These are phyloP conservation scores for Ophiostoma sp. DNA, from an alignment of 2,329 filamentous ascomycete species.

Conservation along the genomic window DNA sequence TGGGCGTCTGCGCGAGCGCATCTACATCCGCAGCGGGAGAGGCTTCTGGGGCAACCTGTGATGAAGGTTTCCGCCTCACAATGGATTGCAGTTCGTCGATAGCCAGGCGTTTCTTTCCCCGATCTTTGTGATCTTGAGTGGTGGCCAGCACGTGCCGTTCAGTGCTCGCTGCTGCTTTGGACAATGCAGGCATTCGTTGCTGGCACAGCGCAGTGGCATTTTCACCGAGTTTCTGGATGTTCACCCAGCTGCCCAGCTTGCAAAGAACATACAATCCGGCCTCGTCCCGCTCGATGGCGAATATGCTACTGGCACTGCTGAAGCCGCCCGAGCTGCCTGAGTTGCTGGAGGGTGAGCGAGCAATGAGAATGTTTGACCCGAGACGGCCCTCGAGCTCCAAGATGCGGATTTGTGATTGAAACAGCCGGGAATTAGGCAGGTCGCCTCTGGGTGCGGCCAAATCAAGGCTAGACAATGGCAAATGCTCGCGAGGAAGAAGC, in stretches of 20 bases:
- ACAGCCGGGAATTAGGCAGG: conserved; percentile 50
- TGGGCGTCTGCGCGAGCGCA: neutral
- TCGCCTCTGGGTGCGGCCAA: conserved; percentile 47
- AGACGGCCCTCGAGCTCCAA: conserved; percentile 59
- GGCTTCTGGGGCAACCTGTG: neutral
- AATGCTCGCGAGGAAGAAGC: conserved; percentile 55
- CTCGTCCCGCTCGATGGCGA: conserved; percentile 61
- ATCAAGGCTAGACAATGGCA: conserved; percentile 59
- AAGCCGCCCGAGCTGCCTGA: conserved; percentile 27
- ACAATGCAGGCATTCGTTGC: conserved; percentile 29
- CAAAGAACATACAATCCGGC: conserved; percentile 61
- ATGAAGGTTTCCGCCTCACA: conserved; percentile 41
- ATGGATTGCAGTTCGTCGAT: conserved; percentile 60
- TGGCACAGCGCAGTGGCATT: conserved; percentile 45
- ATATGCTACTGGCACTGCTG: conserved; percentile 38
- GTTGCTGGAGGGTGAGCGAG: conserved; percentile 47
- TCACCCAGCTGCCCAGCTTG: conserved; percentile 61
- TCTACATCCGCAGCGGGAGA: neutral
- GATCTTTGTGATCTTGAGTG: conserved; percentile 43
- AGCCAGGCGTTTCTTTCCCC: conserved; percentile 52
- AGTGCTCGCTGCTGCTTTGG: conserved; percentile 16
- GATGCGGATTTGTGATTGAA: conserved; percentile 57
- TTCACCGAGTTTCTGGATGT: conserved; percentile 48
- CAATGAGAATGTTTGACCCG: conserved; percentile 55
- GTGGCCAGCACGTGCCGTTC: conserved; percentile 36